A percentile compares a stretch with the other conserved stretches of the same genome.
Evolutionary conservation across 495 filamentous ascomycete genomes (phyloP).

Genomic region (Penicillium canescens): DNA sequence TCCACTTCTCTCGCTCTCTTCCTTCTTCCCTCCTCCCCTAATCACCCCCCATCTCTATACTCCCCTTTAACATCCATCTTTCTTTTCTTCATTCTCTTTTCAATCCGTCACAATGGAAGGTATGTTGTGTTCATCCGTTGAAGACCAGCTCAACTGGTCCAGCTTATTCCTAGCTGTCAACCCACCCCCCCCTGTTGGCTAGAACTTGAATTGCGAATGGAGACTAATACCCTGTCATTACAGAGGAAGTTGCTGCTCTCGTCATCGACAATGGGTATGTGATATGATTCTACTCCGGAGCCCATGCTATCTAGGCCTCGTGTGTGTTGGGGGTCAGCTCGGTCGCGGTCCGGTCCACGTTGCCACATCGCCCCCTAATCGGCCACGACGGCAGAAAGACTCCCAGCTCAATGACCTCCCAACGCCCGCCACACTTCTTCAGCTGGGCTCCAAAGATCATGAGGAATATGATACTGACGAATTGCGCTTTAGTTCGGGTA

Average conservation of each 20-base stretch:
- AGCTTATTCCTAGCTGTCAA: constrained; percentile 28
- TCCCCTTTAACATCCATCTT: constrained; percentile 36
- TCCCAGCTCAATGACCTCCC: constrained; percentile 18
- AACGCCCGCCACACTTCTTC: constrained; percentile 5
- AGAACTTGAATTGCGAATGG: background rate
- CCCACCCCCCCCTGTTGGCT: constrained; percentile 12
- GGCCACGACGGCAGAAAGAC: constrained; percentile 15
- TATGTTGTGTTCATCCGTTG: constrained; percentile 45
- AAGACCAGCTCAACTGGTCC: constrained; percentile 15
- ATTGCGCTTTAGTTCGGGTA: constrained; percentile 79
- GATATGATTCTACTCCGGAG: constrained; percentile 17
- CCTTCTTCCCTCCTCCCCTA: constrained; percentile 36
- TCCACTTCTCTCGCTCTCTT: constrained; percentile 32
- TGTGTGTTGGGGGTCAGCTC: constrained; percentile 23
- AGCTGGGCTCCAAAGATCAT: background rate
- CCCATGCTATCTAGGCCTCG: constrained; percentile 14
- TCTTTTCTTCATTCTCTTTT: constrained; percentile 41
- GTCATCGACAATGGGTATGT: constrained; percentile 99
- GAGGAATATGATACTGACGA: constrained; percentile 48
- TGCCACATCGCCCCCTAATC: constrained; percentile 18
- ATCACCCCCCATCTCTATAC: constrained; percentile 26
- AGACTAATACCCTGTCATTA: constrained; percentile 56
- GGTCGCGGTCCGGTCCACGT: constrained; percentile 31
- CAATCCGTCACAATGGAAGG: constrained; percentile 71
- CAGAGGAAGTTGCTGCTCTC: constrained; percentile 99